These are phyloP conservation scores for Exophiala mesophila DNA, from an alignment of 2,329 filamentous ascomycete genomes.

Conservation along the genomic window DNA sequence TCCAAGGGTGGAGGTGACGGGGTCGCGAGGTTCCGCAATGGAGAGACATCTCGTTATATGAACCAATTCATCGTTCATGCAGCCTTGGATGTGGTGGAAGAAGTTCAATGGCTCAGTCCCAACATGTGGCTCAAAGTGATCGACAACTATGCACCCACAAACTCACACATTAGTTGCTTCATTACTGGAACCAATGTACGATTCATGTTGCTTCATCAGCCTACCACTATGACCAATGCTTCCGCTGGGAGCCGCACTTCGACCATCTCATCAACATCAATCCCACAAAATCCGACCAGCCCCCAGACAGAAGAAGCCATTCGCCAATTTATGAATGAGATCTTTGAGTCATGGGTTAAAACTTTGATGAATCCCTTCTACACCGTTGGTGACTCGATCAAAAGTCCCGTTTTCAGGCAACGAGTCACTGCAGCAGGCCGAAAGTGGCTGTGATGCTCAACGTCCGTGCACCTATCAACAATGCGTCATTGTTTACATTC, in stretches of 20 bases:
- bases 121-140: constrained; percentile 95
- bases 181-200: constrained; percentile 88
- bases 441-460: constrained; percentile 69
- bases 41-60: constrained; percentile 79
- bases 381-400: constrained; percentile 74
- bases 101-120: constrained; percentile 86
- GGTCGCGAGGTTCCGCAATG: constrained; percentile 69
- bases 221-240: constrained; percentile 44
- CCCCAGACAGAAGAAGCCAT: constrained; percentile 94
- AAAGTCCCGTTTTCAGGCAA: constrained; percentile 77
- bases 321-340: constrained; percentile 87
- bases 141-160: constrained; percentile 79
- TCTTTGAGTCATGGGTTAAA: constrained; percentile 97
- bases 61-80: constrained; percentile 98
- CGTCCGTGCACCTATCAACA: constrained; percentile 1
- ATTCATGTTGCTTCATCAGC: constrained; percentile 90
- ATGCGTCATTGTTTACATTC: constrained; percentile 10
- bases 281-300: constrained; percentile 77
- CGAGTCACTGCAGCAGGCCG: constrained; percentile 82
- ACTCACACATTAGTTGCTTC: constrained; percentile 92
- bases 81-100: constrained; percentile 89
- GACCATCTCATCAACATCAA: constrained; percentile 54
- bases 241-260: constrained; percentile 32
- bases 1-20: constrained; percentile 95
- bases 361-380: constrained; percentile 98